Evolutionary conservation across 805 yeast species (phyloP).

Genomic region (Candida chilensis): DNA sequence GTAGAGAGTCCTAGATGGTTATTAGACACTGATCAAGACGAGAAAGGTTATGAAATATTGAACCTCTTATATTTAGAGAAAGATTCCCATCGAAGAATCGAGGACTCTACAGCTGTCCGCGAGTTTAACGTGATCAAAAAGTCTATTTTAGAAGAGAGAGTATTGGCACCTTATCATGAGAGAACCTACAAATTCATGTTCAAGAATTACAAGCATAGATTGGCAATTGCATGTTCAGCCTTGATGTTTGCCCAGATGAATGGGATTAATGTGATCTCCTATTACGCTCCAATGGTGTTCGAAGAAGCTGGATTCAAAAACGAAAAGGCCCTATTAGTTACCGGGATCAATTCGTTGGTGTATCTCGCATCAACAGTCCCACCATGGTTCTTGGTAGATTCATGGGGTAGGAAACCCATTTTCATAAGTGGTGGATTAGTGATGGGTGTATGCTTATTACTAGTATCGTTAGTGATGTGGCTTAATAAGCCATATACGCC

Average conservation of each 20-base stretch:
- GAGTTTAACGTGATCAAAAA: slow-evolving; percentile 33
- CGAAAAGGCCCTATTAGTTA: slow-evolving; percentile 30
- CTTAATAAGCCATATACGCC: slow-evolving; percentile 22
- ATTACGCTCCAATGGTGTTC: slow-evolving; percentile 37
- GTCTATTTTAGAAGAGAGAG: slow-evolving; percentile 24
- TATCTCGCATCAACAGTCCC: slow-evolving; percentile 29
- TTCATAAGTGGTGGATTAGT: slow-evolving; percentile 27
- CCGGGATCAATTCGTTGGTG: slow-evolving; percentile 30
- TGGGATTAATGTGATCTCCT: slow-evolving; percentile 34
- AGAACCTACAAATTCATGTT: slow-evolving; percentile 29
- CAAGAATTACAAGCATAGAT: slow-evolving; percentile 18
- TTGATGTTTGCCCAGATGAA: slow-evolving; percentile 36
- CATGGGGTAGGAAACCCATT: slow-evolving; percentile 36
- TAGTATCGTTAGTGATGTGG: slow-evolving; percentile 23
- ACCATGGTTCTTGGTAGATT: slow-evolving; percentile 35
- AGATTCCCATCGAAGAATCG: too few relatives aligned
- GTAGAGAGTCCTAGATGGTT: slow-evolving; percentile 41
- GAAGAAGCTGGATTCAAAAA: slow-evolving; percentile 33
- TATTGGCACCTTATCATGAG: slow-evolving; percentile 21
- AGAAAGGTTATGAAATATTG: slow-evolving; percentile 25
- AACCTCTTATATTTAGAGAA: slow-evolving; percentile 12
- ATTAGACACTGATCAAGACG: slow-evolving; percentile 28
- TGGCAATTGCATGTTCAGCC: slow-evolving; percentile 34
- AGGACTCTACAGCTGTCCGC: slow-evolving; percentile 7
- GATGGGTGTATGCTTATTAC: slow-evolving; percentile 24